Percentiles rank a stretch among this genome's conserved stretches.
Evolutionary conservation across 2,329 filamentous ascomycete genomes (phyloP).

Genomic region (Bipolaris gigantea): DNA sequence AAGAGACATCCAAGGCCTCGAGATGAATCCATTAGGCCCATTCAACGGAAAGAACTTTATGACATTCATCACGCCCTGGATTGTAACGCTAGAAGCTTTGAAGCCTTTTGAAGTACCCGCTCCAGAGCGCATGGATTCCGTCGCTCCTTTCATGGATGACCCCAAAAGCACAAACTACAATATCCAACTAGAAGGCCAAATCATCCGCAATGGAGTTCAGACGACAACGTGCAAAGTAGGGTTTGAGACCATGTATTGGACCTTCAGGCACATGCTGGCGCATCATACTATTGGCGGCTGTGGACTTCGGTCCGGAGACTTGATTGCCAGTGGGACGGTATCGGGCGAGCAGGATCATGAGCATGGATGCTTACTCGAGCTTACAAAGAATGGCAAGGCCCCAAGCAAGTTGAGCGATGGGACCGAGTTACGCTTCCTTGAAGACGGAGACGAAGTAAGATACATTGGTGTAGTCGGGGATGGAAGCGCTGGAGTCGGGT

Average conservation of each 20-base stretch:
- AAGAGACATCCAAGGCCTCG: slow-evolving; percentile 63
- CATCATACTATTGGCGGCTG: slow-evolving; percentile 50
- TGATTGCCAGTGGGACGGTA: slow-evolving; percentile 51
- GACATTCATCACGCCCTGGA: slow-evolving; percentile 64
- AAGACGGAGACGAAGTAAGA: slow-evolving; percentile 48
- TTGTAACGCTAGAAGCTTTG: slow-evolving; percentile 63
- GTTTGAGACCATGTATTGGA: slow-evolving; percentile 50
- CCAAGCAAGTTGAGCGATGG: slow-evolving; percentile 33
- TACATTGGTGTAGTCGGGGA: slow-evolving; percentile 44
- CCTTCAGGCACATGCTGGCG: slow-evolving; percentile 50
- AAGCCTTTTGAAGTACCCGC: slow-evolving; percentile 35
- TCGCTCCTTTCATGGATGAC: slow-evolving; percentile 32
- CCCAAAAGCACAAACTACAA: slow-evolving; percentile 27
- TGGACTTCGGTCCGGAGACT: slow-evolving; percentile 47
- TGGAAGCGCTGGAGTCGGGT: slow-evolving; percentile 40
- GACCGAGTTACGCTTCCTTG: slow-evolving; percentile 43
- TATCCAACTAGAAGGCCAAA: slow-evolving; percentile 26
- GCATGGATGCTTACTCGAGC: slow-evolving; percentile 49
- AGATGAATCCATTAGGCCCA: slow-evolving; percentile 64
- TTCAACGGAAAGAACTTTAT: slow-evolving; percentile 64
- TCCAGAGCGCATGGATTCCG: slow-evolving; percentile 24
- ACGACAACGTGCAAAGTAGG: slow-evolving; percentile 34
- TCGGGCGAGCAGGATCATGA: slow-evolving; percentile 44
- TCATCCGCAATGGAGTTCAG: slow-evolving; percentile 22
- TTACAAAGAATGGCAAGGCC: slow-evolving; percentile 43